Evolutionary conservation across 2,329 filamentous ascomycete genomes (phyloP), one percentile per base, ranked within the genome.

Genomic region (Diplodia seriata): DNA sequence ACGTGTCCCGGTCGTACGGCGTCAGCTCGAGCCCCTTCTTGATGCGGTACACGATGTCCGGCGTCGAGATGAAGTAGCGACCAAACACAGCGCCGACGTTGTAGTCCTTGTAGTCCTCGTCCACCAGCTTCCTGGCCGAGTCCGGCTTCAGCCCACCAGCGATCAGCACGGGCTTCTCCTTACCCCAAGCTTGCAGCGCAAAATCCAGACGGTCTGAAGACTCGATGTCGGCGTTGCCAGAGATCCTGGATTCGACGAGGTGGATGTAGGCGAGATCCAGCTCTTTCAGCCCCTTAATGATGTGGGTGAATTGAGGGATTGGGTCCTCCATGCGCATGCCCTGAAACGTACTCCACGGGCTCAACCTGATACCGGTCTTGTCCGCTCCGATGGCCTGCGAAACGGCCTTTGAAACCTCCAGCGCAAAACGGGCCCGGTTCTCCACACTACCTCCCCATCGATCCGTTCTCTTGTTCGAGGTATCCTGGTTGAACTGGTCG

Each of bases 291-390:
- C 84, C 81, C 38, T 78, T 72, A 51, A 87, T 81, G 8, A 90
- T 74, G 72, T 91, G 81, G 0, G 79, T 79, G 73, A 91, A 92
- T 69, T 91, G 88, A 0, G 88, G 86, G 9, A 86, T 73, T 0
- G 89, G 88, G 54, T 91, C 82, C 0, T 76, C 71, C 86, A 90
- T 90, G 38, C 79, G 78, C 88, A 91, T 89, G 38, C 83, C 84
- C 69, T 91, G 87, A 78, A 88, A 91, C 0, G 78, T 77, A 61
- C 83, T 85, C 79, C 84, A 90, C 0, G 89, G 89, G 2, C 82
- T 86, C 4, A 91, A 76, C 1, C 88, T 83, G 33, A 90, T 84
- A 0, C 82, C 89, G 0, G 83, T 83, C 7, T 79, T 81, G 3
- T 87, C 83, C 0, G 83, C 73, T 1, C 87, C 88, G 15, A 87